Conservation (phyloP, 345 rosid genomes). For the Barbarea vulgaris region DNA sequence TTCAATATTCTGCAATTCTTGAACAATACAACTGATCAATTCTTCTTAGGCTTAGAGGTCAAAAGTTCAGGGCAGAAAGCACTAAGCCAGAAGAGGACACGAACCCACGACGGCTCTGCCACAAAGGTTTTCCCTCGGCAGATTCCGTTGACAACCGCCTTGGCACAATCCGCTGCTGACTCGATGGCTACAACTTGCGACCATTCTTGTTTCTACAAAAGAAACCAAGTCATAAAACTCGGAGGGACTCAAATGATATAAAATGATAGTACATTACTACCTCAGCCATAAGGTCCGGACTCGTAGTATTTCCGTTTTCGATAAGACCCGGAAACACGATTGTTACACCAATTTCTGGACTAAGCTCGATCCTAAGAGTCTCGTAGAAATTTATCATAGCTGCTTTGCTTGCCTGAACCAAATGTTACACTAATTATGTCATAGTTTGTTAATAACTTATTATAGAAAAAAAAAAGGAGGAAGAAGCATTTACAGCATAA, state of each 20-base stretch:
- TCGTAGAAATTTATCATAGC: constrained; percentile 51
- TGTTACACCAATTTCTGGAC: constrained; percentile 44
- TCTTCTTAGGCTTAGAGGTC: constrained; percentile 18
- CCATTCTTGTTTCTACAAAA: constrained; percentile 30
- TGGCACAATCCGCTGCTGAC: constrained; percentile 41
- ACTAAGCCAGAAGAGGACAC: constrained; percentile 44
- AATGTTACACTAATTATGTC: background rate
- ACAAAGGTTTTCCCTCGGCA: constrained; percentile 52
- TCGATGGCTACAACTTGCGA: constrained; percentile 38
- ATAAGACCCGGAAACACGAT: constrained; percentile 55
- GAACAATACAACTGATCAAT: background rate
- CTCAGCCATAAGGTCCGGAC: constrained; percentile 35
- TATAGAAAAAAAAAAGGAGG: background rate
- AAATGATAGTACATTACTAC: constrained; percentile 21
- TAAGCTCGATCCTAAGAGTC: constrained; percentile 56
- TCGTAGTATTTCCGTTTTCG: constrained; percentile 48
- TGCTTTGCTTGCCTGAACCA: constrained; percentile 63
- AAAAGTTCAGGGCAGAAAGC: constrained; percentile 47
- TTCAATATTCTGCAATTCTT: background rate
- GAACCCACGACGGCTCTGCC: constrained; percentile 54
- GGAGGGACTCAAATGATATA: background rate
- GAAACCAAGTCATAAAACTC: background rate
- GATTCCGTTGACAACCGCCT: constrained; percentile 48
- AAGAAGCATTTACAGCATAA: constrained; percentile 46
- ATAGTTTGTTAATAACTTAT: background rate